phyloP scores from a whole-genome alignment of 192 early-diverging fungal genomes.

The Spizellomyces punctatus region DNA sequence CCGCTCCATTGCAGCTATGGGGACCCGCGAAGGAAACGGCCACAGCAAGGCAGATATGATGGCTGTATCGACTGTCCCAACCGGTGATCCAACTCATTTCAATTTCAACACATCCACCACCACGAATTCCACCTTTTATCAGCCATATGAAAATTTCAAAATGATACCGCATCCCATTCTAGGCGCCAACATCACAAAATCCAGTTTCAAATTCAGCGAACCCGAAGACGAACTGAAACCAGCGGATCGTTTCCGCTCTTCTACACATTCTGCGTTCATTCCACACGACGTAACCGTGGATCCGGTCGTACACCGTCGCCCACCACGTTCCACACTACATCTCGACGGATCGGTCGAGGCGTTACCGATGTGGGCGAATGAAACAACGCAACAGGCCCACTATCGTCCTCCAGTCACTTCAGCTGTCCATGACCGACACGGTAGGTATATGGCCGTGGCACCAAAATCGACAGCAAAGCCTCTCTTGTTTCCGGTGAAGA shows the following conservation, averaged over 20 bases:
- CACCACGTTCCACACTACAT: background rate
- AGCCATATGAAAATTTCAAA: conserved; percentile 24
- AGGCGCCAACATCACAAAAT: conserved; percentile 41
- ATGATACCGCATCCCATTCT: conserved; percentile 40
- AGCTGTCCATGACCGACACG: background rate
- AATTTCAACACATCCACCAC: conserved; percentile 5
- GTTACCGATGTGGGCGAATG: conserved; percentile 31
- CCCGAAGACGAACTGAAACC: background rate
- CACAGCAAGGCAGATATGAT: background rate
- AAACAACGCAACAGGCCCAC: conserved; percentile 32
- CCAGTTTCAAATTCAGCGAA: conserved; percentile 34
- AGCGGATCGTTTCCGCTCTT: conserved; percentile 22
- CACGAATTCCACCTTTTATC: conserved; percentile 32
- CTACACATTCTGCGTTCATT: conserved; percentile 25
- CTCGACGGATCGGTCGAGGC: conserved; percentile 17
- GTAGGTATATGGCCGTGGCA: conserved; percentile 9
- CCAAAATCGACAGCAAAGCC: background rate
- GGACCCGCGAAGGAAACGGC: background rate
- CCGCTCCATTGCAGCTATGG: background rate
- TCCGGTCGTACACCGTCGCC: background rate
- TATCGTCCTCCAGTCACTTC: background rate
- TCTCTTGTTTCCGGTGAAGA: conserved; percentile 32
- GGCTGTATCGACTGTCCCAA: conserved; percentile 40
- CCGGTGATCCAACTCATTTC: conserved; percentile 39
- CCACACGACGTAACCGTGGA: background rate